A percentile compares a stretch with the other conserved stretches of the same genome.
phyloP scores from a whole-genome alignment of 2,329 filamentous ascomycete species.

The Taxawa tesnikishii region DNA sequence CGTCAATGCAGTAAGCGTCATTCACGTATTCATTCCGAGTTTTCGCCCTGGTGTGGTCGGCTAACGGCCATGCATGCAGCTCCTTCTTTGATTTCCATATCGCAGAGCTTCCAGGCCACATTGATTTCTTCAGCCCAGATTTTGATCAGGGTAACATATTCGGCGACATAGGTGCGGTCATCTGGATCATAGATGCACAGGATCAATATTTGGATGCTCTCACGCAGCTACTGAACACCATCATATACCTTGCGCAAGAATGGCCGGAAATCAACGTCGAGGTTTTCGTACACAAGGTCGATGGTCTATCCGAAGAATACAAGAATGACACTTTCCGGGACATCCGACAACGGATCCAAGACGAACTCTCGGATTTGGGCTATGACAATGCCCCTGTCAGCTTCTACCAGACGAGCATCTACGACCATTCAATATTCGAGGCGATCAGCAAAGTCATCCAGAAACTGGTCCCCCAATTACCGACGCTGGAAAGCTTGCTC shows the following conservation, averaged over 20 bases:
- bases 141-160: slow-evolving; percentile 93
- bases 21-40: no score
- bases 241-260: slow-evolving; percentile 73
- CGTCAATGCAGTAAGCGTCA: slow-evolving; percentile 73
- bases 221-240: slow-evolving; percentile 72
- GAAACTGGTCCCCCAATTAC: slow-evolving; percentile 86
- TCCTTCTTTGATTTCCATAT: slow-evolving; percentile 99
- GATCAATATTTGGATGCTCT: slow-evolving; percentile 95
- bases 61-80: slow-evolving; percentile 30
- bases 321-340: slow-evolving; percentile 92
- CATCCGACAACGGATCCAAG: slow-evolving; percentile 90
- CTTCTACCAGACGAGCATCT: slow-evolving; percentile 95
- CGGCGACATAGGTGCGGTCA: slow-evolving; percentile 81
- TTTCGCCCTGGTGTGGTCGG: no score
- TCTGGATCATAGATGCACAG: slow-evolving; percentile 98
- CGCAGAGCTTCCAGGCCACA: slow-evolving; percentile 92
- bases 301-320: slow-evolving; percentile 94
- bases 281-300: slow-evolving; percentile 98
- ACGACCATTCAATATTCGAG: slow-evolving; percentile 97
- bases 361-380: slow-evolving; percentile 85
- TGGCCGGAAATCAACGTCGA: slow-evolving; percentile 95
- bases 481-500: slow-evolving; percentile 84
- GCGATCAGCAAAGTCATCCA: slow-evolving; percentile 98
- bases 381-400: slow-evolving; percentile 89
- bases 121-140: slow-evolving; percentile 79